phyloP scores from a whole-genome alignment of 2,329 filamentous ascomycete species.

The Rhynchosporium agropyri region DNA sequence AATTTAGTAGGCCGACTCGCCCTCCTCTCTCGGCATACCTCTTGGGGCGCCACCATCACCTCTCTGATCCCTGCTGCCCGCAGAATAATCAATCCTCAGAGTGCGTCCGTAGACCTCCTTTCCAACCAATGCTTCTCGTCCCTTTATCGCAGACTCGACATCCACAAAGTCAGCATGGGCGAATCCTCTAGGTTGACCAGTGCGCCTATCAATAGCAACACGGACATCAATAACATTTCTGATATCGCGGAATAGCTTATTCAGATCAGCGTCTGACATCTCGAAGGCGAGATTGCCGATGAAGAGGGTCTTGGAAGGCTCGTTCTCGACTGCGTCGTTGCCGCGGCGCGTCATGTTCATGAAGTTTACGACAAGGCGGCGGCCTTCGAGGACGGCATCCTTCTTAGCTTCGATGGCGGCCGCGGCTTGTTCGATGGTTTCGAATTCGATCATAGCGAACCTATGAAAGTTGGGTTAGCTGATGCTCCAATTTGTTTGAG shows the following conservation, averaged over 20 bases:
- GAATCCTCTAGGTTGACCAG: constrained; percentile 81
- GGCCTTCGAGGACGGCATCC: constrained; percentile 63
- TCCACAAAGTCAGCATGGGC: constrained; percentile 80
- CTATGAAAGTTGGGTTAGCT: constrained; percentile 45
- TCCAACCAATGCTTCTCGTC: constrained; percentile 55
- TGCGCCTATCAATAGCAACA: constrained; percentile 79
- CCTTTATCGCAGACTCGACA: constrained; percentile 64
- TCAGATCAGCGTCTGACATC: constrained; percentile 81
- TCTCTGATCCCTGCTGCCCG: constrained; percentile 20
- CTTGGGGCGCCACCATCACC: constrained; percentile 14
- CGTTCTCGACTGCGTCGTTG: constrained; percentile 36
- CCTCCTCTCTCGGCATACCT: not conserved
- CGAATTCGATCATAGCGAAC: constrained; percentile 68
- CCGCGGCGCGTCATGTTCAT: constrained; percentile 37
- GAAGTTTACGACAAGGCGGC: constrained; percentile 64
- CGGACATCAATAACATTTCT: constrained; percentile 74
- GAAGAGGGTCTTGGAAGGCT: constrained; percentile 70
- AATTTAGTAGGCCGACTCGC: not conserved
- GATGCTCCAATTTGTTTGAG: not conserved
- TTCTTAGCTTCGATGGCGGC: constrained; percentile 61
- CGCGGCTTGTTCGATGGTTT: constrained; percentile 53
- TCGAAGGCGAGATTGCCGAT: constrained; percentile 87
- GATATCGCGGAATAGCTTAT: constrained; percentile 72
- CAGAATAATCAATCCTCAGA: constrained; percentile 65
- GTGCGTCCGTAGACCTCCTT: constrained; percentile 66